phyloP scores from a whole-genome alignment of 495 filamentous ascomycete species.

The Geoglossum glabrum region DNA sequence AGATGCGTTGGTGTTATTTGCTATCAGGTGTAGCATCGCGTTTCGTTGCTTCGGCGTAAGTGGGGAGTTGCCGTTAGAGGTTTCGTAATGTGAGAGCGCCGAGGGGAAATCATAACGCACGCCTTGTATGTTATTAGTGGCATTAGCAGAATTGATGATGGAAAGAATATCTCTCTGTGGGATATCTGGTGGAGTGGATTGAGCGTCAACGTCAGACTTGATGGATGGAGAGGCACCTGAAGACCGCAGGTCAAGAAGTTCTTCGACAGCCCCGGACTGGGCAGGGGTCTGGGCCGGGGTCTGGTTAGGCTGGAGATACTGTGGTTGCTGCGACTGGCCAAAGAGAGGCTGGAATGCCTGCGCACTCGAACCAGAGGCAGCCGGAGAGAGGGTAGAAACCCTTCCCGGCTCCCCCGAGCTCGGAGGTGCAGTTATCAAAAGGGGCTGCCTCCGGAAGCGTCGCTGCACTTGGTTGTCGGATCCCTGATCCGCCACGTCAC shows the following conservation, averaged over 20 bases:
- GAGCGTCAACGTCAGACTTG: constrained; percentile 8
- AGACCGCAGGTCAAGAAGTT: constrained; percentile 13
- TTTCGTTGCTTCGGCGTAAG: constrained; percentile 61
- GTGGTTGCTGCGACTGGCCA: constrained; percentile 14
- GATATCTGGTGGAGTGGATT: constrained; percentile 5
- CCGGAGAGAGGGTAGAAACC: constrained; percentile 1
- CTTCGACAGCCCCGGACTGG: constrained; percentile 15
- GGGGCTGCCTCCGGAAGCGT: constrained; percentile 27
- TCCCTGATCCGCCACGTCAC: constrained; percentile 26
- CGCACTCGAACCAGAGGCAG: not conserved
- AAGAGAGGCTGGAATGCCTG: not conserved
- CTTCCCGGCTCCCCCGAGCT: constrained; percentile 12
- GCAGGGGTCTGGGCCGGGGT: not conserved
- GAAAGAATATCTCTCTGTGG: constrained; percentile 67
- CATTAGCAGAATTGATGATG: constrained; percentile 64
- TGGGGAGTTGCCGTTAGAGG: constrained; percentile 38
- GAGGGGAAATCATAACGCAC: constrained; percentile 50
- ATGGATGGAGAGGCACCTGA: constrained; percentile 4
- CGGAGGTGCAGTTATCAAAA: constrained; percentile 31
- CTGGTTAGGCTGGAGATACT: constrained; percentile 19
- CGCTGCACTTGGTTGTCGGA: constrained; percentile 13
- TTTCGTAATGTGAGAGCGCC: constrained; percentile 50
- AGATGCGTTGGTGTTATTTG: constrained; percentile 23
- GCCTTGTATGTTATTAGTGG: constrained; percentile 28
- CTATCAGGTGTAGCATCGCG: constrained; percentile 64